phyloP scores from a whole-genome alignment of 768 basidiomycete species.

The Tricholoma sp. region DNA sequence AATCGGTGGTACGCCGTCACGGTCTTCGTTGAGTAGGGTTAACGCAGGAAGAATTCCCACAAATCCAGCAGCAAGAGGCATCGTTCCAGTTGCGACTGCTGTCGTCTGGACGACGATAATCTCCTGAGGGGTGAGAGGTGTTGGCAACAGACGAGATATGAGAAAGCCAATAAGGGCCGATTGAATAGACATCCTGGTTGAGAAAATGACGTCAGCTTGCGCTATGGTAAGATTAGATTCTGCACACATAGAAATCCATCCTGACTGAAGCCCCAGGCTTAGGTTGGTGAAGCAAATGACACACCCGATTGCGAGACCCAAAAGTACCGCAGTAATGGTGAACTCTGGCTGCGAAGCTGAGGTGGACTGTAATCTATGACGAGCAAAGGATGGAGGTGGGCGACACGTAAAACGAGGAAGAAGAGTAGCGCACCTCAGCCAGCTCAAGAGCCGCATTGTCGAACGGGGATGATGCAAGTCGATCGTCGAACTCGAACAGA shows the following conservation, averaged over 20 bases:
- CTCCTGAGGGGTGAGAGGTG: slow-evolving; percentile 82
- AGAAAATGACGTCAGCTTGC: not conserved
- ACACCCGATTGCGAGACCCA: slow-evolving; percentile 82
- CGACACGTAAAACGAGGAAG: not conserved
- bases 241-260: slow-evolving; percentile 82
- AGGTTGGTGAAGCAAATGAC: slow-evolving; percentile 91
- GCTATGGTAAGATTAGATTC: not conserved
- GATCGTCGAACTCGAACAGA: no score
- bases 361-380: not conserved
- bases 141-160: slow-evolving; percentile 67
- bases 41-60: slow-evolving; percentile 94
- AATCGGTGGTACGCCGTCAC: slow-evolving; percentile 76
- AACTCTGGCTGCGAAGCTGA: slow-evolving; percentile 34
- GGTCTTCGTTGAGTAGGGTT: slow-evolving; percentile 62
- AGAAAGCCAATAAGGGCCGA: slow-evolving; percentile 91
- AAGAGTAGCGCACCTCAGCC: slow-evolving; percentile 4
- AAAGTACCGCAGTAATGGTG: slow-evolving; percentile 53
- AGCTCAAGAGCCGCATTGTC: slow-evolving; percentile 17
- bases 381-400: not conserved
- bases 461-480: not conserved
- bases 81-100: slow-evolving; percentile 88
- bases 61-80: slow-evolving; percentile 82
- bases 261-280: slow-evolving; percentile 82
- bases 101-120: slow-evolving; percentile 94
- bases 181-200: slow-evolving; percentile 86